Conservation (phyloP, 169 alveolate genomes). For the Plasmodium vinckei region DNA sequence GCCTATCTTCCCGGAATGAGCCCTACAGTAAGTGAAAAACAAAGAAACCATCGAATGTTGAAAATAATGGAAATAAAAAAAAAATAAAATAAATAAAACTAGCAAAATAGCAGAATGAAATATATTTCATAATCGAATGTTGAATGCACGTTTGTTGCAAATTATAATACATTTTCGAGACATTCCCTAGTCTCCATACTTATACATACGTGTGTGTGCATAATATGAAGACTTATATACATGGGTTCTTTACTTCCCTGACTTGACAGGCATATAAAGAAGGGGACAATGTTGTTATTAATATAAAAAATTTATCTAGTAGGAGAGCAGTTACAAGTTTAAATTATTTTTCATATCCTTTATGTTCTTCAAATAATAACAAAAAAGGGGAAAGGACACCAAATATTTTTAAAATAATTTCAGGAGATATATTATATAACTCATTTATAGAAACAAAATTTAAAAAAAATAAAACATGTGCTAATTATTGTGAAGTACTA, state of each 20-base stretch:
- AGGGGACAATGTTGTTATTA: constrained; percentile 54
- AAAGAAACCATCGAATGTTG: not conserved
- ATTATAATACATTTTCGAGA: too few species aligned
- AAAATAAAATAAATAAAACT: too few species aligned
- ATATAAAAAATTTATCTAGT: constrained; percentile 62
- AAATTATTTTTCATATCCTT: constrained; percentile 54
- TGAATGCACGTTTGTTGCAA: not conserved
- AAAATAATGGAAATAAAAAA: not conserved
- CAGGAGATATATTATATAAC: constrained; percentile 42
- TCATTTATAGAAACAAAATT: constrained; percentile 49
- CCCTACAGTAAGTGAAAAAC: constrained; percentile 21
- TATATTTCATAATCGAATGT: too few species aligned
- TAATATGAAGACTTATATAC: not conserved
- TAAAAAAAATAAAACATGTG: constrained; percentile 32
- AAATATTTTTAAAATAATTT: constrained; percentile 49
- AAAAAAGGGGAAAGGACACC: constrained; percentile 20
- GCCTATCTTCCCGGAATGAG: constrained; percentile 74
- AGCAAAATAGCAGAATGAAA: too few species aligned
- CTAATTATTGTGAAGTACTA: constrained; percentile 39
- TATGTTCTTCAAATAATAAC: constrained; percentile 36
- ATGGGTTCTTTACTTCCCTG: not conserved
- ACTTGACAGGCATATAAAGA: constrained; percentile 23
- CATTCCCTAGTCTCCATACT: not conserved
- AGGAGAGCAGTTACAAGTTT: constrained; percentile 62
- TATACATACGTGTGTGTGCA: not conserved